A percentile compares a stretch with the other conserved stretches of the same genome.
phyloP scores from a whole-genome alignment of 2,329 filamentous ascomycete species.

The Beauveria medogensis region DNA sequence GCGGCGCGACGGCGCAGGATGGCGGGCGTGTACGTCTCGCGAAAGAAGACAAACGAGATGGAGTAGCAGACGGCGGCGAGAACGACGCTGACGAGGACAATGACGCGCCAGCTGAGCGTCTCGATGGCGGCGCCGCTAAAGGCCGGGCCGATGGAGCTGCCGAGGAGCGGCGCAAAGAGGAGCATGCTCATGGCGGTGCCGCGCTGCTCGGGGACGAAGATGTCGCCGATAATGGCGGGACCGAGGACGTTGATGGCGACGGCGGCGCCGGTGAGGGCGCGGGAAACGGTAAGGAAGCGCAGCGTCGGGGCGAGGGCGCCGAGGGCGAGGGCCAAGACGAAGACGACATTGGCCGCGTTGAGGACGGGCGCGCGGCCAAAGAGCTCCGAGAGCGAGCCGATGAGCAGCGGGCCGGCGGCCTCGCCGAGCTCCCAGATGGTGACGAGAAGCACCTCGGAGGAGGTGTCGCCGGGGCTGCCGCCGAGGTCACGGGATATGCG shows the following conservation, averaged over 20 bases:
- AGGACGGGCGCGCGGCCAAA: conserved; percentile 49
- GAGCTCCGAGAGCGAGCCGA: conserved; percentile 55
- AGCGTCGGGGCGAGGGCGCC: conserved; percentile 38
- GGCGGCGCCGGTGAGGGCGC: conserved; percentile 52
- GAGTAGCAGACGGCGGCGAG: conserved; percentile 42
- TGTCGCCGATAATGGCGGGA: conserved; percentile 56
- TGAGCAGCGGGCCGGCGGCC: conserved; percentile 50
- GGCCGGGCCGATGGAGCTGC: conserved; percentile 48
- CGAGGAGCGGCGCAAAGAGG: conserved; percentile 48
- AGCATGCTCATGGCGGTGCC: conserved; percentile 51
- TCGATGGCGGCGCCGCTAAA: conserved; percentile 48
- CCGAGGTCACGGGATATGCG: conserved; percentile 42
- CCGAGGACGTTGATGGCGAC: conserved; percentile 57
- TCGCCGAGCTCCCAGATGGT: conserved; percentile 65
- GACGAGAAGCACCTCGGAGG: conserved; percentile 52
- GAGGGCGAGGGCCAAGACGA: conserved; percentile 40
- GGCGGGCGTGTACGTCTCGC: conserved; percentile 51
- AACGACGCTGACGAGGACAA: conserved; percentile 41
- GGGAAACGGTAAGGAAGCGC: conserved; percentile 41
- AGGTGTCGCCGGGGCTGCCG: conserved; percentile 30
- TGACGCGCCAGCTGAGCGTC: conserved; percentile 44
- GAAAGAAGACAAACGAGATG: conserved; percentile 41
- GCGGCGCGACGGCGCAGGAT: conserved; percentile 37
- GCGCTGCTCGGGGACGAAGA: conserved; percentile 49
- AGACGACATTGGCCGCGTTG: conserved; percentile 42